Conservation (phyloP, 2,329 filamentous ascomycete genomes). For the Pyrenophora tritici-repentis region DNA sequence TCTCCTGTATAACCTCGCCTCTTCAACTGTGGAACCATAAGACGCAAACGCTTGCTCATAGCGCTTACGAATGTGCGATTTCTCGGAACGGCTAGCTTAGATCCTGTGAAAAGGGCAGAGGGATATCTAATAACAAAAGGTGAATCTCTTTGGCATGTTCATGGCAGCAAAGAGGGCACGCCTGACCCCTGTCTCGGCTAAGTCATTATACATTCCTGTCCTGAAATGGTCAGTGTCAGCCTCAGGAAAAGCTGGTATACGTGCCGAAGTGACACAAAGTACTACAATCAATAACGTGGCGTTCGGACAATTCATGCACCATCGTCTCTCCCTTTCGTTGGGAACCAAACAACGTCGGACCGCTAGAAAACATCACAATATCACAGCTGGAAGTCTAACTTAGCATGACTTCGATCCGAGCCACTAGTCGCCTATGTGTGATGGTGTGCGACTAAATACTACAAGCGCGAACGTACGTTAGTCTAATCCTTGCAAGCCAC, state of each 20-base stretch:
- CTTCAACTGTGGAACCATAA: conserved; percentile 15
- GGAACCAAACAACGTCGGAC: background rate
- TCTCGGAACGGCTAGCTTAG: background rate
- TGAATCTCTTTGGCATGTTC: background rate
- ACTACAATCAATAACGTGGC: background rate
- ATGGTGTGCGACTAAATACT: background rate
- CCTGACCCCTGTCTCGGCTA: background rate
- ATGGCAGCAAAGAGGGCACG: too few species aligned
- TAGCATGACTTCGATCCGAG: background rate
- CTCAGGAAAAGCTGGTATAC: conserved; percentile 3
- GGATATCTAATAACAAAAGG: background rate
- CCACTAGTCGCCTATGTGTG: background rate
- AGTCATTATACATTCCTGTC: background rate
- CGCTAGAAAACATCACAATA: conserved; percentile 10
- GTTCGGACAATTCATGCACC: conserved; percentile 3
- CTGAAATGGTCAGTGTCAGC: background rate
- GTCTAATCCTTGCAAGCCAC: background rate
- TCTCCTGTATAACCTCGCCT: conserved; percentile 4
- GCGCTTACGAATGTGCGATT: background rate
- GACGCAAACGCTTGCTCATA: conserved; percentile 1
- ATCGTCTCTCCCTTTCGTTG: conserved; percentile 1
- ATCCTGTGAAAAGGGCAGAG: background rate
- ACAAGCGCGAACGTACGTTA: background rate
- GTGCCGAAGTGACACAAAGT: conserved; percentile 4
- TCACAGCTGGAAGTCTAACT: conserved; percentile 4